These are phyloP conservation scores for Pseudoperonospora humuli DNA, from an alignment of 352 stramenopile genomes.

Conservation along the genomic window DNA sequence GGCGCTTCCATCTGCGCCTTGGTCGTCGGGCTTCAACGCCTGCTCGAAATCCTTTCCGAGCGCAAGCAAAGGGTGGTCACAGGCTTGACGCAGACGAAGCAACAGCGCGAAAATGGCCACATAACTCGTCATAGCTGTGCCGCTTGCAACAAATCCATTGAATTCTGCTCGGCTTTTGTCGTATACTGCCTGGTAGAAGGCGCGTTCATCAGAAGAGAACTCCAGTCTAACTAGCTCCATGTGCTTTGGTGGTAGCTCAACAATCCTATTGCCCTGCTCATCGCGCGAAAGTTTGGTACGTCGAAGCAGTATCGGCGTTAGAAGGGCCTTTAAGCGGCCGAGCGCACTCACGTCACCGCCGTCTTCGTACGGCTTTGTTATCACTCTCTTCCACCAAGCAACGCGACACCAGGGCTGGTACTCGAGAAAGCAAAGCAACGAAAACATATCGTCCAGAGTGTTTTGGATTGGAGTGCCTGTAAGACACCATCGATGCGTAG, in stretches of 20 bases:
- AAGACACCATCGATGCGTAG: conserved; percentile 82
- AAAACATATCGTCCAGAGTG: conserved; percentile 80
- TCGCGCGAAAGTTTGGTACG: conserved; percentile 81
- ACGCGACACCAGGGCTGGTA: conserved; percentile 81
- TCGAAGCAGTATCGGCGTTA: conserved; percentile 73
- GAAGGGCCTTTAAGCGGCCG: conserved; percentile 51
- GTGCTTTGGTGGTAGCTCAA: conserved; percentile 65
- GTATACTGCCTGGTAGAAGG: conserved; percentile 85
- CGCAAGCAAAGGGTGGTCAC: conserved; percentile 84
- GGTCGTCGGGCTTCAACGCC: conserved; percentile 13
- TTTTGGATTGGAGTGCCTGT: conserved; percentile 89
- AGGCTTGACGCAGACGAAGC: conserved; percentile 83
- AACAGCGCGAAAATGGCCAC: conserved; percentile 86
- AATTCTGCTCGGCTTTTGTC: conserved; percentile 83
- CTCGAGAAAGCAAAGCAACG: conserved; percentile 74
- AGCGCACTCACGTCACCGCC: conserved; percentile 53
- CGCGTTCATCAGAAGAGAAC: conserved; percentile 68
- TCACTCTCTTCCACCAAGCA: conserved; percentile 81
- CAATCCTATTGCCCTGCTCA: conserved; percentile 46
- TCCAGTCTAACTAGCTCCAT: conserved; percentile 56
- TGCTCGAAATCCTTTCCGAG: conserved; percentile 59
- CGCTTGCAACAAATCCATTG: conserved; percentile 78
- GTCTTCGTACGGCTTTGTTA: conserved; percentile 68
- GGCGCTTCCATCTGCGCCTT: background rate
- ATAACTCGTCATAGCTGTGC: conserved; percentile 71